phyloP scores from a whole-genome alignment of 805 yeast species.

The Starmera quercuum region DNA sequence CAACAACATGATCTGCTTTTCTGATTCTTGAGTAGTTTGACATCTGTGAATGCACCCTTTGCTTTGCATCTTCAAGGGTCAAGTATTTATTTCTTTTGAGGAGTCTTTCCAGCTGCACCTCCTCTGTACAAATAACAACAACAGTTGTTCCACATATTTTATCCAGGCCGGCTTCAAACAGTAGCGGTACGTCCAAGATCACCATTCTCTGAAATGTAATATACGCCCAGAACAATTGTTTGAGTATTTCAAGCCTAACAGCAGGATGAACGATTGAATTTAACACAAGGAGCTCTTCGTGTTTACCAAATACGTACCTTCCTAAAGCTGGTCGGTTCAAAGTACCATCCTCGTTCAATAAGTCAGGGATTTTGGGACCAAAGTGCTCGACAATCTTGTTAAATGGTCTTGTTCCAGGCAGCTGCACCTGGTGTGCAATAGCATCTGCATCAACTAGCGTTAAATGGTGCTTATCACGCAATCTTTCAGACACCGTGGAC shows the following conservation, averaged over 20 bases:
- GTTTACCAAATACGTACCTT: constrained; percentile 64
- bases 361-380: constrained; percentile 40
- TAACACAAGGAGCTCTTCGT: constrained; percentile 45
- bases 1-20: constrained; percentile 59
- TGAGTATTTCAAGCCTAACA: constrained; percentile 54
- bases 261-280: constrained; percentile 87
- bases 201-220: constrained; percentile 50
- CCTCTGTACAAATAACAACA: constrained; percentile 55
- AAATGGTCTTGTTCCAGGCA: constrained; percentile 72
- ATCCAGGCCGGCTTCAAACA: constrained; percentile 76
- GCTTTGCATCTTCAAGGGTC: constrained; percentile 54
- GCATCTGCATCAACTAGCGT: constrained; percentile 83
- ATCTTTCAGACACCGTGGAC: constrained; percentile 69
- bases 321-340: constrained; percentile 77
- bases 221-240: constrained; percentile 51
- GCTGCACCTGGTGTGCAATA: constrained; percentile 80
- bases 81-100: constrained; percentile 60
- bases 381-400: constrained; percentile 57
- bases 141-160: constrained; percentile 62
- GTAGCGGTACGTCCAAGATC: constrained; percentile 80
- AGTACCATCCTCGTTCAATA: constrained; percentile 25
- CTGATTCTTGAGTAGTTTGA: constrained; percentile 45
- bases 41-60: constrained; percentile 76
- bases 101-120: constrained; percentile 57
- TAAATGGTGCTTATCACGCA: constrained; percentile 42